These are phyloP conservation scores for Cornus suecica DNA, from an alignment of 148 eudicot genomes.

Conservation along the genomic window DNA sequence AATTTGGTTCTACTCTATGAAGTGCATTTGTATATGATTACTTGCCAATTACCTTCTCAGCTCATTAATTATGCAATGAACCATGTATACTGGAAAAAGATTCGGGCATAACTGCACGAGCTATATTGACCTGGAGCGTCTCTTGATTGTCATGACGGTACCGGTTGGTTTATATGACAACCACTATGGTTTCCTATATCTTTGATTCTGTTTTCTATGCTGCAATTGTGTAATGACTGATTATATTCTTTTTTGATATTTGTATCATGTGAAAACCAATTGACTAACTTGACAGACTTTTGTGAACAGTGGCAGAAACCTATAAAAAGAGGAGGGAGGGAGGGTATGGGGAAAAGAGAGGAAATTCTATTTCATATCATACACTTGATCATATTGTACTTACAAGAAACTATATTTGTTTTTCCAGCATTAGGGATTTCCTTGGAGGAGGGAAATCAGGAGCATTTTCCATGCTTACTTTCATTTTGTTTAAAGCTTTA, in stretches of 20 bases:
- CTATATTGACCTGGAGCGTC: conserved; percentile 8
- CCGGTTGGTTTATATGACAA: conserved; percentile 1
- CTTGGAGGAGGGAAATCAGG: background rate
- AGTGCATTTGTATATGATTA: conserved; percentile 5
- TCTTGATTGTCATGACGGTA: background rate
- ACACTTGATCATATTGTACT: background rate
- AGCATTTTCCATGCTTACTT: background rate
- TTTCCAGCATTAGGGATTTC: background rate
- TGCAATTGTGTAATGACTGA: background rate
- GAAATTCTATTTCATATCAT: background rate
- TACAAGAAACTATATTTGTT: background rate
- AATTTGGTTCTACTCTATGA: background rate
- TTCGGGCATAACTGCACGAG: background rate
- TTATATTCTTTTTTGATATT: background rate
- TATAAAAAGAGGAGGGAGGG: background rate
- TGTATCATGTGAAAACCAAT: background rate
- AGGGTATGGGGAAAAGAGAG: background rate
- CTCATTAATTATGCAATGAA: conserved; percentile 3
- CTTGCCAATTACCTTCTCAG: background rate
- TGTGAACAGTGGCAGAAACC: background rate
- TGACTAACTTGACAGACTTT: background rate
- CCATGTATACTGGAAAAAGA: background rate
- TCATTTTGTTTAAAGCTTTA: background rate
- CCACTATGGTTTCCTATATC: background rate
- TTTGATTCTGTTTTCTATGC: background rate